Evolutionary conservation across 2,329 filamentous ascomycete species (phyloP), one percentile per base, ranked within the genome.

Genomic region (Paecilomyces dactylethromorphus): DNA sequence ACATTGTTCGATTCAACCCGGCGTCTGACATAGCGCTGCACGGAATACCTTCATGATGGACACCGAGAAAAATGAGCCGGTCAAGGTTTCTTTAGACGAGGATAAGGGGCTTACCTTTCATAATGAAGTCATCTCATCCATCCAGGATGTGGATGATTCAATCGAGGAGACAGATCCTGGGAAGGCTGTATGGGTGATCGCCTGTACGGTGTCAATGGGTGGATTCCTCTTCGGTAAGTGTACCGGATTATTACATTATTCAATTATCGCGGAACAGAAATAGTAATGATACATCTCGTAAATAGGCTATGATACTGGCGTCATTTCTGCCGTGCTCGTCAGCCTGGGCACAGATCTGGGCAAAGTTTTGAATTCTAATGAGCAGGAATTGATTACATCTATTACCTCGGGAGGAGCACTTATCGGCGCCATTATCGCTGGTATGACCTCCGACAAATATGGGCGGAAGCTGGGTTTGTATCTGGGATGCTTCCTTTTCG

Each of bases 341-440:
- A 60, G 54, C 24, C 51, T 64, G n/a, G 59, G 58, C 33, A 58
- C 57, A 11, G 71, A 76, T 51, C 74, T 82, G 3, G 71, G 75
- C 26, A 65, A 69, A 10, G 62, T 61, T 3, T 66, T 80, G 11
- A 67, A 60, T 39, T 70, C 76, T 1, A 71, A 70, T 11, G 78
- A 82, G 58, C 74, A 79, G 62, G 79, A 82, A 63, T 68, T 82
- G 18, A 74, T 82, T 51, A 82, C 80, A 0, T 81, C 79, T 0
- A 73, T 82, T 22, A 80, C 76, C 7, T 79, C 76, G 11, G 79
- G 76, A 50, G 81, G 76, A 52, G 78, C 78, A 7, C 72, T 81
- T 49, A 60, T 80, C 5, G 78, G 77, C 8, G 76, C 76, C 59
- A 64, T 77, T 12, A 62, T 69, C 45, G 72, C 71, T 24, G 73